phyloP scores from a whole-genome alignment of 208 protist species.

The Porcisia deanei region DNA sequence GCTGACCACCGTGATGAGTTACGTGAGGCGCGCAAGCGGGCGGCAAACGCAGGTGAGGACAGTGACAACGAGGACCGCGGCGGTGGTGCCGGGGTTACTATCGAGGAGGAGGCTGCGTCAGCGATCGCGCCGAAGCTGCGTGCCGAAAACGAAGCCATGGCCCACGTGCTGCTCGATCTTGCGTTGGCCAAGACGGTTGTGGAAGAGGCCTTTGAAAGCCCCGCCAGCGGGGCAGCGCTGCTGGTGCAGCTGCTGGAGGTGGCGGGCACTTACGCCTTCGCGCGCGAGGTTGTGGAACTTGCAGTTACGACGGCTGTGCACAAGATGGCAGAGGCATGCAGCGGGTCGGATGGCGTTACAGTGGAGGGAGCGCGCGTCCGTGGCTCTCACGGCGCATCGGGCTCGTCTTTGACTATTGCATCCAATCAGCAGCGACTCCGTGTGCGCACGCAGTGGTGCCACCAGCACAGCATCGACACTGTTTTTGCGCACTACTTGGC shows the following conservation, averaged over 20 bases:
- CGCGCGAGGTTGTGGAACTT: conserved; percentile 38
- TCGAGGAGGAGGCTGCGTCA: conserved; percentile 14
- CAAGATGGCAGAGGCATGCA: conserved; percentile 43
- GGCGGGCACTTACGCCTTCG: conserved; percentile 49
- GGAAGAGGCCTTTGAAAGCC: conserved; percentile 65
- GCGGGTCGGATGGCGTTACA: conserved; percentile 7
- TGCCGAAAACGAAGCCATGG: conserved; percentile 63
- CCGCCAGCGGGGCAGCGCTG: conserved; percentile 48
- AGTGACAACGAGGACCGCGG: conserved; percentile 2
- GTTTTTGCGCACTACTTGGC: conserved; percentile 26
- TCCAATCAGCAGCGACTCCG: conserved; percentile 29
- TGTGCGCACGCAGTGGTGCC: conserved; percentile 26
- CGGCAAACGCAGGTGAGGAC: conserved; percentile 5
- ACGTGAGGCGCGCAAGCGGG: conserved; percentile 27
- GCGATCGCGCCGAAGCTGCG: conserved; percentile 44
- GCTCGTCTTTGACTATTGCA: conserved; percentile 20
- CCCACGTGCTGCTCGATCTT: conserved; percentile 64
- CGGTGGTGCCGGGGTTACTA: not conserved
- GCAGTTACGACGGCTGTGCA: conserved; percentile 23
- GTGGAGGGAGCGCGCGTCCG: not conserved
- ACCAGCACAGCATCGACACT: conserved; percentile 22
- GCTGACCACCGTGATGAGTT: conserved; percentile 35
- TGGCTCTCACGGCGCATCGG: not conserved
- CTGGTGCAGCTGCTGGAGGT: conserved; percentile 44
- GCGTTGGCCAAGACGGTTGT: conserved; percentile 67